phyloP scores from a whole-genome alignment of 2,329 filamentous ascomycete genomes.

The Penicillium sp. region DNA sequence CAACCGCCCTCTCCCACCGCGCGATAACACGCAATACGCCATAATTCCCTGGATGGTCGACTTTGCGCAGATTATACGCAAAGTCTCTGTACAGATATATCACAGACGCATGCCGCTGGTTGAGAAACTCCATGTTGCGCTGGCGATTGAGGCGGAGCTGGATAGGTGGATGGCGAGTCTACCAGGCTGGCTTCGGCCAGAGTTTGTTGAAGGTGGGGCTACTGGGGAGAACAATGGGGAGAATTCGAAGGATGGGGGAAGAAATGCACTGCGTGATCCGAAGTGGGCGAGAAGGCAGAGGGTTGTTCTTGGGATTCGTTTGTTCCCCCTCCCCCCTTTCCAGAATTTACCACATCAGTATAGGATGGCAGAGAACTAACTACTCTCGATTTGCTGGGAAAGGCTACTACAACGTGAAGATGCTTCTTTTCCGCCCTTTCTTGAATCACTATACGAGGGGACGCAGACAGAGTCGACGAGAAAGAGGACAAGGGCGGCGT shows the following conservation, averaged over 20 bases:
- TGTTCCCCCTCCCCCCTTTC: conserved; percentile 17
- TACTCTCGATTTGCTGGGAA: not conserved
- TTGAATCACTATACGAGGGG: conserved; percentile 32
- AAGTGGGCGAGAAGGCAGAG: conserved; percentile 45
- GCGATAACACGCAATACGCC: conserved; percentile 42
- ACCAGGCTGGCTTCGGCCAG: conserved; percentile 39
- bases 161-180: conserved; percentile 42
- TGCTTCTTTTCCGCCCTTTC: conserved; percentile 45
- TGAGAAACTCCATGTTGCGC: conserved; percentile 41
- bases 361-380: too few relatives aligned
- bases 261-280: conserved; percentile 39
- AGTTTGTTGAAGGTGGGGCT: conserved; percentile 20
- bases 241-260: not conserved
- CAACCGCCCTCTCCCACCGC: conserved; percentile 46
- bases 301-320: conserved; percentile 46
- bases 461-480: not conserved
- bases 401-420: conserved; percentile 49
- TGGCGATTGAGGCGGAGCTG: conserved; percentile 44
- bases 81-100: conserved; percentile 48
- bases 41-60: conserved; percentile 50
- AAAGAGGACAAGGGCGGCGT: not conserved
- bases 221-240: not conserved
- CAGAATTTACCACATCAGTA: not conserved
- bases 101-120: conserved; percentile 39
- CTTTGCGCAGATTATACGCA: conserved; percentile 46